A percentile compares a stretch with the other conserved stretches of the same genome.
Conservation (phyloP, 1,139 yeast genomes). For the Saccharomycopsis hybrid region DNA sequence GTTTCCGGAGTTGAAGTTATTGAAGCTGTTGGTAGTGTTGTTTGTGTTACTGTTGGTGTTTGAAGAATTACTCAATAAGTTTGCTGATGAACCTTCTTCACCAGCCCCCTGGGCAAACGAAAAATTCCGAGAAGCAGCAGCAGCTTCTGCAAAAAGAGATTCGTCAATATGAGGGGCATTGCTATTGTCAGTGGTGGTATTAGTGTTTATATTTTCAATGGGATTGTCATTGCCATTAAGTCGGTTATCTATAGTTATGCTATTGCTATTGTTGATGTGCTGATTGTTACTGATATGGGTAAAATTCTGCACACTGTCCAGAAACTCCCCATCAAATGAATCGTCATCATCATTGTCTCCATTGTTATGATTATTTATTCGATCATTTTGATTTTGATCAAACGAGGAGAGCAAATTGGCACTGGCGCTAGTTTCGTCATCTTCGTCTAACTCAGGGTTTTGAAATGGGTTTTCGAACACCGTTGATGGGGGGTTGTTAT, state of each 20-base stretch:
- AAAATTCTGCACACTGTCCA: background rate
- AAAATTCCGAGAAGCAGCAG: no score
- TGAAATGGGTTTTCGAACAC: conserved; percentile 16
- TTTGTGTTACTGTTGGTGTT: no score
- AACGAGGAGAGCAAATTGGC: conserved; percentile 23
- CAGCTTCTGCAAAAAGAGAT: conserved; percentile 6
- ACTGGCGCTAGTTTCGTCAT: background rate
- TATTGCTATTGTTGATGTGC: no score
- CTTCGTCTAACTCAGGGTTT: conserved; percentile 5
- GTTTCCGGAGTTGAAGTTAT: no score
- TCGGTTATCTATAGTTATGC: no score
- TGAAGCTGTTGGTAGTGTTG: no score
- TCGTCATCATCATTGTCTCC: conserved; percentile 14
- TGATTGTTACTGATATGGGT: no score
- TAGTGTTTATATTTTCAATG: background rate
- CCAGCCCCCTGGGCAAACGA: no score
- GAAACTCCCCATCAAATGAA: conserved; percentile 3
- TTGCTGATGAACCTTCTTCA: no score
- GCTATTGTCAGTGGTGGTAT: background rate
- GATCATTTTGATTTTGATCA: conserved; percentile 11
- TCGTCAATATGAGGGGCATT: conserved; percentile 7
- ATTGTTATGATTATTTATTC: conserved; percentile 4
- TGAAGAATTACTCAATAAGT: no score
- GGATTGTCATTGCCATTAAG: no score
- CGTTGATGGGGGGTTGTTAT: conserved; percentile 3